Conservation (phyloP, 176 grass and related monocot species). For the Paspalum notatum region DNA sequence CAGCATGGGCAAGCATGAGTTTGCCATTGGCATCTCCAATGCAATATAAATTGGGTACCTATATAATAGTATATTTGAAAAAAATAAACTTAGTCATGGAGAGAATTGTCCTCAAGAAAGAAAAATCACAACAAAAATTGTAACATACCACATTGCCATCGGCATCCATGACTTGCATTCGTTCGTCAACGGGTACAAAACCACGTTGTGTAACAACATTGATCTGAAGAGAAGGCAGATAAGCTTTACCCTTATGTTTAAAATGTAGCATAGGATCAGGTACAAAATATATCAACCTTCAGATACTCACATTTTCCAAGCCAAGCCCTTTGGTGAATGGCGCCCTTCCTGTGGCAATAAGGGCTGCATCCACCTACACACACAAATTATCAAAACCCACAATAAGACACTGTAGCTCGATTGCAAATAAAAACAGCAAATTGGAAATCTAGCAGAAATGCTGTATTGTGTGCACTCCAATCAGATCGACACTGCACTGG, state of each 20-base stretch:
- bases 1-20: conserved; percentile 98
- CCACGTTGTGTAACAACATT: conserved; percentile 88
- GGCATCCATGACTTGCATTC: conserved; percentile 83
- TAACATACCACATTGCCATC: conserved; percentile 78
- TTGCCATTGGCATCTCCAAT: conserved; percentile 98
- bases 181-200: conserved; percentile 95
- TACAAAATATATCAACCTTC: conserved; percentile 13
- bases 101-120: conserved; percentile 7
- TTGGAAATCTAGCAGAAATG: conserved; percentile 12
- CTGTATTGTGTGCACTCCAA: background rate
- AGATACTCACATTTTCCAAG: conserved; percentile 86
- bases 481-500: background rate
- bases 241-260: conserved; percentile 16
- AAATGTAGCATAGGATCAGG: conserved; percentile 4
- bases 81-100: conserved; percentile 5
- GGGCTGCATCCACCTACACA: conserved; percentile 87
- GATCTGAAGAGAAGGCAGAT: conserved; percentile 60
- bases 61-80: background rate
- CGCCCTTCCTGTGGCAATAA: conserved; percentile 97
- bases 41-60: conserved; percentile 93
- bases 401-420: background rate
- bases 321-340: conserved; percentile 96
- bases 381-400: background rate
- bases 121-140: background rate
- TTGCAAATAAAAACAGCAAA: background rate